Base-by-base conservation (phyloP, 208 protist genomes). In the Porcisia deanei region DNA sequence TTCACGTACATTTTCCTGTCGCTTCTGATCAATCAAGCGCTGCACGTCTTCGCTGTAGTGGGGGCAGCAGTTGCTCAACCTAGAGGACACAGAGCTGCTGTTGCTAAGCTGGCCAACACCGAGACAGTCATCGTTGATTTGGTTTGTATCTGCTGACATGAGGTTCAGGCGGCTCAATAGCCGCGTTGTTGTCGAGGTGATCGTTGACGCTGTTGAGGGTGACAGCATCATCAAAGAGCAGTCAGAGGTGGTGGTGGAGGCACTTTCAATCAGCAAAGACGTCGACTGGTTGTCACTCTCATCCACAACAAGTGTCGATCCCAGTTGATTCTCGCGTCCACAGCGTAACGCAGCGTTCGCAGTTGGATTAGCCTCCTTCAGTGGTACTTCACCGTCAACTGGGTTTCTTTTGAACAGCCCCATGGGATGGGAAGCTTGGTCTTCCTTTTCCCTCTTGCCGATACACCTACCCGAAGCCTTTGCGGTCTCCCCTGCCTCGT, bases 11-110 rank as follows among this genome's bases (percentile, higher is more conserved):
- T 82, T 88, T 10, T 59, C 80, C 49, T 80, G 84, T 30, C 84
- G 72, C 53, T 84, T 77, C 77, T 85, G 39, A n/a, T 88, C 77
- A 43, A 88, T 85, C 52, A 39, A 59, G 18, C 84, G 84, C 67
- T 74, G 75, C 63, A 83, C 80, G 22, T 78, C 77, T 18, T 79
- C 61, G 37, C 70, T 75, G 77, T 85, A 88, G 39, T 76, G 80
- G 3, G 80, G 80, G 55, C 73, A 85, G 76, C 80, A 80, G 49
- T 47, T 64, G 72, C 63, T 77, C 63, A 71, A 37, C 20, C 69
- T 63, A 7, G 55, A 57, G 18, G 54, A 52, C 30, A 47, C 18
- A 5, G 39, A 52, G 20, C 52, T 63, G 70, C 60, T 72, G 49
- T 9, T 58, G 49, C 22, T 53, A 2, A 30, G 12, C 39, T n/a